Evolutionary conservation across 768 basidiomycete genomes (phyloP).

Genomic region (Pisolithus orientalis): DNA sequence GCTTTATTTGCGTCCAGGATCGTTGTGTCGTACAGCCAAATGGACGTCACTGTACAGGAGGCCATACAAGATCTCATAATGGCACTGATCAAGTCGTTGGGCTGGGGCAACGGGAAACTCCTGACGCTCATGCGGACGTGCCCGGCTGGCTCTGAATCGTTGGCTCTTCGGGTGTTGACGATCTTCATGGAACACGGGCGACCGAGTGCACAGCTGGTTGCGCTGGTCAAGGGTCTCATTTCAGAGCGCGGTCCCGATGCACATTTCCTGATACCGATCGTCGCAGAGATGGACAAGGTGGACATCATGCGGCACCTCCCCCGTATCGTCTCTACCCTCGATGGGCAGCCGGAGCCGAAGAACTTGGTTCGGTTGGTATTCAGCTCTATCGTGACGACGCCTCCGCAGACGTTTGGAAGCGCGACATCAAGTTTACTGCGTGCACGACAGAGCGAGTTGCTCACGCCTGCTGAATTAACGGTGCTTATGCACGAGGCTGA

Average conservation of each 20-base stretch:
- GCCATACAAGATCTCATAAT: conserved; percentile 83
- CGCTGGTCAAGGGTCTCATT: conserved; percentile 82
- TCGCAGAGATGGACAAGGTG: conserved; percentile 97
- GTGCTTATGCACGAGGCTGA: conserved; percentile 87
- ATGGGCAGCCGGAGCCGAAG: conserved; percentile 76
- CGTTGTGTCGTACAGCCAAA: conserved; percentile 78
- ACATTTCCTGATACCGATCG: conserved; percentile 93
- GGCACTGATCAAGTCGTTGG: conserved; percentile 83
- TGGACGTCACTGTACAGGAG: conserved; percentile 80
- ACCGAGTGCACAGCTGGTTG: conserved; percentile 75
- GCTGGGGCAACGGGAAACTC: conserved; percentile 79
- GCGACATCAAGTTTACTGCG: conserved; percentile 84
- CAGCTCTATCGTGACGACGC: conserved; percentile 78
- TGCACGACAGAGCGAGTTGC: conserved; percentile 77
- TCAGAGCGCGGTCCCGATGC: conserved; percentile 85
- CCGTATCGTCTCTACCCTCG: conserved; percentile 84
- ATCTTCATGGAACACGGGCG: conserved; percentile 87
- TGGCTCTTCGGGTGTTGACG: conserved; percentile 81
- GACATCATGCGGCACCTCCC: conserved; percentile 90
- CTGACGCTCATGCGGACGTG: conserved; percentile 85
- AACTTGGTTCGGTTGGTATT: conserved; percentile 89
- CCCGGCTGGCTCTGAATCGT: conserved; percentile 79
- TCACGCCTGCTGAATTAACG: conserved; percentile 93
- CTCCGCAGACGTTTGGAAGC: conserved; percentile 78
- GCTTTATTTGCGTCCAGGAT: conserved; percentile 45